Conservation (phyloP, 441 rosid species). For the Adansonia gregorii region DNA sequence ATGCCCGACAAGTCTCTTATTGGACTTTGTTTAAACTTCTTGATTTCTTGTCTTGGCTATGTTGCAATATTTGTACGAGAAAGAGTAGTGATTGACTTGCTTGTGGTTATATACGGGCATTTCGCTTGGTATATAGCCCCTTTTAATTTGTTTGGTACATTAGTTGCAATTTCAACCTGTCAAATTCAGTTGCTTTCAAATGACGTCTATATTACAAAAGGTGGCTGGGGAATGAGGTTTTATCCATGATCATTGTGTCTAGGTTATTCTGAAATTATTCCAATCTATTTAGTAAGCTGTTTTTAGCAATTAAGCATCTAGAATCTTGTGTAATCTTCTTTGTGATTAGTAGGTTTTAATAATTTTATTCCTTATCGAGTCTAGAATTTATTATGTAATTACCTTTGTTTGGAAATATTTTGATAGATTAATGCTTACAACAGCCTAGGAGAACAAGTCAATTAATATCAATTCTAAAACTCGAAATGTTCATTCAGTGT, state of each 20-base stretch:
- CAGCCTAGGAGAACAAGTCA: background rate
- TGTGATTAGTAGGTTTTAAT: background rate
- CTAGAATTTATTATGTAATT: background rate
- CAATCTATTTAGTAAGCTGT: background rate
- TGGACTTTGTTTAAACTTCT: background rate
- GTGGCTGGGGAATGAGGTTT: slow-evolving; percentile 10
- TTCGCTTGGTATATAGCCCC: background rate
- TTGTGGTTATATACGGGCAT: background rate
- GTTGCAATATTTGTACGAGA: background rate
- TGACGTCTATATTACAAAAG: background rate
- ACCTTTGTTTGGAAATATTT: background rate
- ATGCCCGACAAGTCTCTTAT: background rate
- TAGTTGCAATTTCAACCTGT: background rate
- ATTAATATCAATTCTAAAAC: background rate
- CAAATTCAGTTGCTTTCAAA: background rate
- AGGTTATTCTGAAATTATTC: background rate
- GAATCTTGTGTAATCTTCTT: slow-evolving; percentile 7
- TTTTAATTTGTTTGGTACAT: background rate
- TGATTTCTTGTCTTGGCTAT: background rate
- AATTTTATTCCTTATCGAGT: slow-evolving; percentile 5
- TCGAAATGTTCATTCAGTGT: background rate
- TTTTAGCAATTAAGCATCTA: background rate
- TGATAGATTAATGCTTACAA: background rate
- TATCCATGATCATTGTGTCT: background rate
- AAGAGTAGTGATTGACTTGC: background rate